Percentiles rank a stretch among this genome's conserved stretches.
Conservation (phyloP, 176 grass and related monocot species). For the Aegilops speltoides region DNA sequence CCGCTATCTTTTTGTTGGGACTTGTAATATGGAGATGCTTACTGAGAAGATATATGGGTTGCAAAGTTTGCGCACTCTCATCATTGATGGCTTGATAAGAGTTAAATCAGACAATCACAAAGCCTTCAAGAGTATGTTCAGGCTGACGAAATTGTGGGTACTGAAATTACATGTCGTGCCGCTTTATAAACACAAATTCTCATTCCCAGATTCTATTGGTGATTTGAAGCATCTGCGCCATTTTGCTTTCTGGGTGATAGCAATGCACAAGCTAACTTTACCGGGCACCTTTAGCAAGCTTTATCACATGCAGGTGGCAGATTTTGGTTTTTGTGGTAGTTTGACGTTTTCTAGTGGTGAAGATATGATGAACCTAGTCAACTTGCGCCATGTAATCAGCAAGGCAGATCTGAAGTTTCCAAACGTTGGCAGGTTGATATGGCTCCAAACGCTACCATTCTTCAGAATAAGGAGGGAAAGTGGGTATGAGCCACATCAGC, state of each 20-base stretch:
- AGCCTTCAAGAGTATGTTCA: neutral
- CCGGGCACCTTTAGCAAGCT: neutral
- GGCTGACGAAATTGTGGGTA: neutral
- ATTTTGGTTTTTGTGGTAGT: neutral
- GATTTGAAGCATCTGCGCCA: neutral
- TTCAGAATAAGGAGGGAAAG: neutral
- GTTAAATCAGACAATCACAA: neutral
- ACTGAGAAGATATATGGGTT: neutral
- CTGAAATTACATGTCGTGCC: too few species aligned
- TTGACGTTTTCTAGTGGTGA: neutral
- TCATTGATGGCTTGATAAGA: neutral
- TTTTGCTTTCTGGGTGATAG: neutral
- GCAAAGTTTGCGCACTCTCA: neutral
- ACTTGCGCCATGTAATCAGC: neutral
- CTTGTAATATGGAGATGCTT: neutral
- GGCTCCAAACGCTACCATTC: neutral
- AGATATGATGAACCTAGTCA: neutral
- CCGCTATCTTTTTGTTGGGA: neutral
- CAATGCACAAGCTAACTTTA: neutral
- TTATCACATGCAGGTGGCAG: neutral
- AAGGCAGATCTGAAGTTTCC: neutral
- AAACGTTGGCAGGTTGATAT: neutral
- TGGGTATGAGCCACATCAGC: neutral
- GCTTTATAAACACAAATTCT: too few species aligned
- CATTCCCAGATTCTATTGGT: too few species aligned